These are phyloP conservation scores for Fraxinus platypoda DNA, from an alignment of 305 asterid genomes.

Conservation along the genomic window DNA sequence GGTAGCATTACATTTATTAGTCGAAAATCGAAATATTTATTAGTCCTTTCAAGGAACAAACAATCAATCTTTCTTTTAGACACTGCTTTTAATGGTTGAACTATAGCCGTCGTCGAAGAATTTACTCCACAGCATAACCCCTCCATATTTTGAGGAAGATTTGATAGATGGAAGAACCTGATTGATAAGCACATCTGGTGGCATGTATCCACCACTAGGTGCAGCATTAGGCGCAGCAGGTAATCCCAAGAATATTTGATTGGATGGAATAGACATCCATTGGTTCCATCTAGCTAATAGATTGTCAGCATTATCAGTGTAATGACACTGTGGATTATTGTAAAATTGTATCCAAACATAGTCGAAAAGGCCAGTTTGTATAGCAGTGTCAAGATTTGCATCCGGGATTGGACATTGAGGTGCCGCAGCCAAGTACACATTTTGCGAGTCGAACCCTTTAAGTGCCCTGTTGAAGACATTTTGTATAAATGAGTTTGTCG, in stretches of 20 bases:
- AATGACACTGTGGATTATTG: constrained; percentile 16
- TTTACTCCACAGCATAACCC: constrained; percentile 43
- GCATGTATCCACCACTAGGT: constrained; percentile 26
- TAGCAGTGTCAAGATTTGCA: constrained; percentile 13
- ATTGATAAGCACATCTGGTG: constrained; percentile 28
- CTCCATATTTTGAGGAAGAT: constrained; percentile 33
- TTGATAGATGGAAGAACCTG: constrained; percentile 39
- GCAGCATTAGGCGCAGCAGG: constrained; percentile 33
- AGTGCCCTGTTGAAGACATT: constrained; percentile 16
- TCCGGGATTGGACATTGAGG: constrained; percentile 26
- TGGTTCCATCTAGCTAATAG: constrained; percentile 25
- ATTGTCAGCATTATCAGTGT: neutral
- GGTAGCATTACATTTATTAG: neutral
- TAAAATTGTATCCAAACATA: constrained; percentile 29
- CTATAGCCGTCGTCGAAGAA: constrained; percentile 29
- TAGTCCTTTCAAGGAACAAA: neutral
- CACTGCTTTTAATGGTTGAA: constrained; percentile 19
- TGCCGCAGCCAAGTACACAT: constrained; percentile 18
- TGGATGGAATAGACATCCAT: constrained; percentile 27
- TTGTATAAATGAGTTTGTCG: neutral
- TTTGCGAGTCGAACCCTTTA: constrained; percentile 19
- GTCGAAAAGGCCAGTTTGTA: constrained; percentile 23
- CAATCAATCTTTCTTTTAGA: constrained; percentile 3
- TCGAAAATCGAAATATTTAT: neutral
- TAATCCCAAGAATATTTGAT: constrained; percentile 37